A percentile compares a stretch with the other conserved stretches of the same genome.
phyloP scores from a whole-genome alignment of 257 asterid genomes.

The Forsythia suspensa region DNA sequence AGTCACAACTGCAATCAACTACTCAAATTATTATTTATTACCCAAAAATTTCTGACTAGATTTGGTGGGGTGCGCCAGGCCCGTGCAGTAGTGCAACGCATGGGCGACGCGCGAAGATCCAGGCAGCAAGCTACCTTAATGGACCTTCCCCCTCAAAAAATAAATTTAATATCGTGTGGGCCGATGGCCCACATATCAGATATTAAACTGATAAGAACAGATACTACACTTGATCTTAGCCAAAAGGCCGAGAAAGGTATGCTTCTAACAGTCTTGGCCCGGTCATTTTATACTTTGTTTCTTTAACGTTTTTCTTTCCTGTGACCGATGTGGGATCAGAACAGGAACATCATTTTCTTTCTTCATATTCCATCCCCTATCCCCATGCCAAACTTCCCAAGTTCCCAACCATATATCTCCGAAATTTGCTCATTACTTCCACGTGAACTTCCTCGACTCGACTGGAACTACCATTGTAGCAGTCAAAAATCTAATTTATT shows the following conservation, averaged over 20 bases:
- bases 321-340: constrained; percentile 19
- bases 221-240: constrained; percentile 75
- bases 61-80: constrained; percentile 29
- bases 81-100: neutral
- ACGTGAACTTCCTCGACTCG: neutral
- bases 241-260: constrained; percentile 87
- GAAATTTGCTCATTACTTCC: neutral
- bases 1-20: no score
- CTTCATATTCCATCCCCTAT: no score
- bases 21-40: no score
- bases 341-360: neutral
- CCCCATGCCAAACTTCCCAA: no score
- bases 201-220: constrained; percentile 84
- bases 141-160: constrained; percentile 16
- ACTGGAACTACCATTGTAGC: neutral
- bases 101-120: neutral
- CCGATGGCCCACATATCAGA: constrained; percentile 55
- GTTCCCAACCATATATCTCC: neutral
- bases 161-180: constrained; percentile 50
- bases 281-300: neutral
- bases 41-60: neutral
- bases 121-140: neutral
- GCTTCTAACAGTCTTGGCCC: neutral
- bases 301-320: neutral
- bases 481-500: no score